Evolutionary conservation across 441 rosid species (phyloP).

Genomic region (Arabidopsis lyrata): DNA sequence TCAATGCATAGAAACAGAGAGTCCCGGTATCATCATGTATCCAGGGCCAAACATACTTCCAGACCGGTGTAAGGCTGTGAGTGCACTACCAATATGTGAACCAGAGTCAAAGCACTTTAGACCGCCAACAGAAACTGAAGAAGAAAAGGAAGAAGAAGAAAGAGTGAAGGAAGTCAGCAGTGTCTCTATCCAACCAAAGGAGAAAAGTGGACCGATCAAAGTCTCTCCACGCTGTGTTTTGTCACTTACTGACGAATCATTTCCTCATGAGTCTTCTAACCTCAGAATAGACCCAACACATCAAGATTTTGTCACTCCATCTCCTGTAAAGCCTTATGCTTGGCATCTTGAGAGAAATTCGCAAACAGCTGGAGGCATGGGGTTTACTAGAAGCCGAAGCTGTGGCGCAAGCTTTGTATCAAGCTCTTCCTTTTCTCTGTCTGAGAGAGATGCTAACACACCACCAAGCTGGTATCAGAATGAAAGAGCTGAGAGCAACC

Average conservation of each 20-base stretch:
- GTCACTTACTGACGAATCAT: constrained; percentile 51
- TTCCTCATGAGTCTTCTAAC: constrained; percentile 37
- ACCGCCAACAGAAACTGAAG: constrained; percentile 49
- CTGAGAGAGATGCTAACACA: constrained; percentile 50
- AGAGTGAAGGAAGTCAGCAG: constrained; percentile 45
- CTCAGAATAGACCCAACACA: constrained; percentile 28
- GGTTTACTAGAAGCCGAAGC: constrained; percentile 70
- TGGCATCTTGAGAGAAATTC: constrained; percentile 54
- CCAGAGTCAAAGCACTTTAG: constrained; percentile 45
- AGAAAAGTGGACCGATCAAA: constrained; percentile 41
- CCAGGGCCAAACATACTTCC: constrained; percentile 46
- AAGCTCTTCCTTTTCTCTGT: constrained; percentile 45
- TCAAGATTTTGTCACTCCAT: constrained; percentile 27
- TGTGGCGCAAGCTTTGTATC: constrained; percentile 61
- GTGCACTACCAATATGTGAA: constrained; percentile 39
- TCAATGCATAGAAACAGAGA: constrained; percentile 61
- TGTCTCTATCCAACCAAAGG: constrained; percentile 42
- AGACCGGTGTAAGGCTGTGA: constrained; percentile 42
- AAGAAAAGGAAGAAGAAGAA: constrained; percentile 47
- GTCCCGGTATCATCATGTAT: constrained; percentile 43
- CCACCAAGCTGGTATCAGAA: constrained; percentile 53
- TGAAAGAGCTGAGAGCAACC: constrained; percentile 50
- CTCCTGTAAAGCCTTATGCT: constrained; percentile 55
- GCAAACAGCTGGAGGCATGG: constrained; percentile 49
- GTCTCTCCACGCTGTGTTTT: constrained; percentile 45